Evolutionary conservation across 2,329 filamentous ascomycete species (phyloP).

Genomic region (Massarina eburnea): DNA sequence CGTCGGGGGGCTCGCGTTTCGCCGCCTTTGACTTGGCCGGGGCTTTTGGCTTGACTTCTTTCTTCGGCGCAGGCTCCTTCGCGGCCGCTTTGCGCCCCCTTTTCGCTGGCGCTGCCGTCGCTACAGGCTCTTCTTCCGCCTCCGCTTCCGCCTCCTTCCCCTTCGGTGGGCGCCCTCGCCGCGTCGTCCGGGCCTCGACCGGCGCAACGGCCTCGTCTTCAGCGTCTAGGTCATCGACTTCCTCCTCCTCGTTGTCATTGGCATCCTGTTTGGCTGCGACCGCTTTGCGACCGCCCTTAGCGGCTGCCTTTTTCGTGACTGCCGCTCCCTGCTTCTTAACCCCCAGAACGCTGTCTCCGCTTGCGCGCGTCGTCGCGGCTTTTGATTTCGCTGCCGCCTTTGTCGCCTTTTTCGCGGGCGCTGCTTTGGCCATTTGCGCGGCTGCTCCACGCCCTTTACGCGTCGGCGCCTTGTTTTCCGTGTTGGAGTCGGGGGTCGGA

Average conservation of each 20-base stretch:
- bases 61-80: constrained; percentile 23
- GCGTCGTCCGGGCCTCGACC: constrained; percentile 31
- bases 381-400: constrained; percentile 41
- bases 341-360: constrained; percentile 33
- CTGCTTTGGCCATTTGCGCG: constrained; percentile 25
- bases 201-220: constrained; percentile 20
- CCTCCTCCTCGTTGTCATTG: constrained; percentile 48
- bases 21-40: constrained; percentile 26
- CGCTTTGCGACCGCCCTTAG: constrained; percentile 43
- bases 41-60: constrained; percentile 24
- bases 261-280: constrained; percentile 45
- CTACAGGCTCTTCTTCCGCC: constrained; percentile 18
- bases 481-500: constrained; percentile 44
- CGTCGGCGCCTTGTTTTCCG: constrained; percentile 40
- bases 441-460: constrained; percentile 39
- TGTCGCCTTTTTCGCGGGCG: constrained; percentile 30
- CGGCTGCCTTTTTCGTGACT: constrained; percentile 39
- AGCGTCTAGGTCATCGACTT: constrained; percentile 46
- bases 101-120: constrained; percentile 27
- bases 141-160: constrained; percentile 51
- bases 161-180: constrained; percentile 59
- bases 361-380: constrained; percentile 40
- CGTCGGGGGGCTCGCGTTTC: constrained; percentile 37
- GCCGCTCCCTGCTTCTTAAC: constrained; percentile 41
- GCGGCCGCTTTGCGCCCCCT: constrained; percentile 31